Base-by-base conservation (phyloP, 1,139 yeast species). In the Geotrichum carabidarum region DNA sequence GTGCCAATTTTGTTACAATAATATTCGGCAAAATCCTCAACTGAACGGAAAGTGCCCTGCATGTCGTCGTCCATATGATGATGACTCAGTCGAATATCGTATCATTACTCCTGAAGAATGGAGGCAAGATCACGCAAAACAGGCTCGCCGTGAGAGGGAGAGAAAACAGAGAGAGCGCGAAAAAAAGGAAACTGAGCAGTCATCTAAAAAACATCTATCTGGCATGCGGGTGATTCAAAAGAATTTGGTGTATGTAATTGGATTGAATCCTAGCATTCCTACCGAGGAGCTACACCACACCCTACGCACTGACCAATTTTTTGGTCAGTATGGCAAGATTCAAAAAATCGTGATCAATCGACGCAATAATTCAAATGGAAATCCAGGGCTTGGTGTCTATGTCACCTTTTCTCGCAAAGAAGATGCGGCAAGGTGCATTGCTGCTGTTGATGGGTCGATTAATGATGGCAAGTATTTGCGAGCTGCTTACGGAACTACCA, bases 401-500 rank as follows among this genome's bases (percentile, higher is more conserved):
- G 97, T 94, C 36, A 94, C 99, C 0, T 94, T 89, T 74, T 81
- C 95, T 7, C 79, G 81, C 58, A 93, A 54, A 34, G 54, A 54
- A 40, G 56, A 54, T 36, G 56, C 56, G 18, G 54, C 56, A 12
- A 37, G 52, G 36, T 54, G 54, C 42, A 54, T 54, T 31, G 50
- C 50, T 31, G 56, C 52, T 1, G 88, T 94, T 53, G 99, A 94
- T 70, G 98, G 98, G 1, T 86, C 96, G 0, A 77, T 89, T 51
- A 86, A 93, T 69, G 99, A 94, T 67, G 98, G 98, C 5, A 81
- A 74, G 60, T 88, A 68, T 74, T 82, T 59, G 77, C 86, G 95
- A 58, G 99, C 99, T 14, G 98, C 99, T 0, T 95, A 91, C 70
- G 99, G 99, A 66, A 94, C 99, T 3, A 94, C 99, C 12, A 94